Conservation (phyloP, 352 stramenopile genomes). For the Sclerospora graminicola region DNA sequence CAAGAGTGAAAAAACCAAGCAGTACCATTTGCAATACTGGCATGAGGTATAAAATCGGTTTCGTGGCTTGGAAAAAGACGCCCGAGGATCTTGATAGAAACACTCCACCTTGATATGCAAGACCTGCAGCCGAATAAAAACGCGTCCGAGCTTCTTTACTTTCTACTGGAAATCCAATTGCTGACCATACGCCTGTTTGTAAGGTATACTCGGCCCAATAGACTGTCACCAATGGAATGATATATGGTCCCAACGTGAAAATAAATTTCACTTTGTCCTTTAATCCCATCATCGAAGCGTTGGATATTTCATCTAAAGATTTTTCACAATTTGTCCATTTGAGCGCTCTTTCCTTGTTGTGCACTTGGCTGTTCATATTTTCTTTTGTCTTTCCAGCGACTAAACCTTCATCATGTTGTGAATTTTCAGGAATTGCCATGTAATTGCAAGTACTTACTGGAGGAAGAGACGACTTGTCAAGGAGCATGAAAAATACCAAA, state of each 20-base stretch:
- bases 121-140: slow-evolving; percentile 88
- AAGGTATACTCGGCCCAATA: slow-evolving; percentile 93
- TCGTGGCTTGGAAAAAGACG: slow-evolving; percentile 64
- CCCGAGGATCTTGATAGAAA: slow-evolving; percentile 88
- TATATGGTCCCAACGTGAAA: slow-evolving; percentile 84
- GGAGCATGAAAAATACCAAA: slow-evolving; percentile 46
- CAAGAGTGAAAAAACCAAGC: slow-evolving; percentile 79
- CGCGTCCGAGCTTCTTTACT: slow-evolving; percentile 48
- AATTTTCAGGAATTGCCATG: slow-evolving; percentile 32
- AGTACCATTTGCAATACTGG: slow-evolving; percentile 77
- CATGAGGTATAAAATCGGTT: slow-evolving; percentile 83
- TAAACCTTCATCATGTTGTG: slow-evolving; percentile 3
- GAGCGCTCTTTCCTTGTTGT: slow-evolving; percentile 10
- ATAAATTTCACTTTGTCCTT: slow-evolving; percentile 63
- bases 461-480: slow-evolving; percentile 42
- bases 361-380: slow-evolving; percentile 6
- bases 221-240: slow-evolving; percentile 84
- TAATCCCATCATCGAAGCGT: slow-evolving; percentile 32
- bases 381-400: slow-evolving; percentile 1
- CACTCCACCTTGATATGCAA: slow-evolving; percentile 88
- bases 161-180: slow-evolving; percentile 89
- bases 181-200: slow-evolving; percentile 89
- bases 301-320: neutral
- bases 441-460: slow-evolving; percentile 26
- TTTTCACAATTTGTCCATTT: slow-evolving; percentile 4